phyloP scores from a whole-genome alignment of 345 rosid species.

The Syzygium jambos region DNA sequence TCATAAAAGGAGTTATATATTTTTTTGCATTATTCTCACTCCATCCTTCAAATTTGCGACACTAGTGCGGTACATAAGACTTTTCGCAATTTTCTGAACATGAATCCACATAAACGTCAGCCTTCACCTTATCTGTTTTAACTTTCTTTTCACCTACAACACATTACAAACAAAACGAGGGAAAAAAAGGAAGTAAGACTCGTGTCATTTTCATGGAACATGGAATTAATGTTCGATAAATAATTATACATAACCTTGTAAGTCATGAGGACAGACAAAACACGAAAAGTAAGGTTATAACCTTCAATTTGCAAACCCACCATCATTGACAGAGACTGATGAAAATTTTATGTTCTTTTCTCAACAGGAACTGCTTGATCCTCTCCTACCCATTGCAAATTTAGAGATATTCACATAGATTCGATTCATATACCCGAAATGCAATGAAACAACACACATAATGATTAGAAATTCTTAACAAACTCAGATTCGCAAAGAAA shows the following conservation, averaged over 20 bases:
- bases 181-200: accelerated
- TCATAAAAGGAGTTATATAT: background rate
- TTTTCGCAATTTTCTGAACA: background rate
- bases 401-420: no score
- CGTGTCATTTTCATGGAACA: background rate
- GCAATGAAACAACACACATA: no score
- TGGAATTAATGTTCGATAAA: background rate
- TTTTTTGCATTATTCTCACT: background rate
- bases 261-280: background rate
- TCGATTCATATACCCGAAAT: no score
- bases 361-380: no score
- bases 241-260: background rate
- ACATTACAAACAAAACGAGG: background rate
- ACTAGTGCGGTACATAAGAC: background rate
- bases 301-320: background rate
- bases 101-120: background rate
- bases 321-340: background rate
- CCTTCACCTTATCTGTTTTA: background rate
- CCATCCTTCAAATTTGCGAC: background rate
- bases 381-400: no score
- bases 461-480: no score
- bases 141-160: background rate
- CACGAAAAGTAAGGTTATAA: background rate
- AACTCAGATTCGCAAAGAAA: no score
- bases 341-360: background rate